Base-by-base conservation (phyloP, 1,139 yeast genomes). In the Tardiomyces depauwii region DNA sequence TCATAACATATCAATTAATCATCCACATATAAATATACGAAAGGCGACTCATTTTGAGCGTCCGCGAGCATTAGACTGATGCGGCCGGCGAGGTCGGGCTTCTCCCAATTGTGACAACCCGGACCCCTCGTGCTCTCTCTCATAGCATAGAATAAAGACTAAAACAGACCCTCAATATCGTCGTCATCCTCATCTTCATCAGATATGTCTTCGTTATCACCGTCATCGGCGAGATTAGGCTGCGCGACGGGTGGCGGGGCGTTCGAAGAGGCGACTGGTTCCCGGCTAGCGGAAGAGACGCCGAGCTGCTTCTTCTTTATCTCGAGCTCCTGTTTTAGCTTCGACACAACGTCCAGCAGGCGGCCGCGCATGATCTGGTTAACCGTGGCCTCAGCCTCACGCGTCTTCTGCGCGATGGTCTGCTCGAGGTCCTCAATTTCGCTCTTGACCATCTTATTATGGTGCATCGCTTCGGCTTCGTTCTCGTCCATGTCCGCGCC, bases 321-420 rank as follows among this genome's bases (percentile, higher is more conserved):
- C 48, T 88, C 96, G 50, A 89, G 72, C 53, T 93, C 96, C 44
- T 82, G 80, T 63, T 80, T 82, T 56, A 93, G 73, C 49, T 89
- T 82, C 49, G 75, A 76, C 49, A 87, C 83, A 47, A 86, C 87
- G 54, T 84, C 93, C 57, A 82, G 76, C 61, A 88, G 84, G 66
- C 96, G 82, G 66, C 83, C 85, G 61, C 82, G 80, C 78, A 91
- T 74, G 69, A 91, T 82, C 56, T 89, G 89, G 61, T 88, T 88
- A 36, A 56, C 58, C 16, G 89, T 78, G 48, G 82, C 81, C 16
- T 74, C 77, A 44, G 87, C 76, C 55, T 86, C 91, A 45, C 74
- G 74, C 59, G 78, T 78, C 58, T 89, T 91, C 56, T 80, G 80
- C 45, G 76, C 79, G 47, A 93, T 84, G 0, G 91, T 89, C 40